A percentile compares a stretch with the other conserved stretches of the same genome.
phyloP scores from a whole-genome alignment of 1,139 yeast species.

The Geotrichum fermentans region DNA sequence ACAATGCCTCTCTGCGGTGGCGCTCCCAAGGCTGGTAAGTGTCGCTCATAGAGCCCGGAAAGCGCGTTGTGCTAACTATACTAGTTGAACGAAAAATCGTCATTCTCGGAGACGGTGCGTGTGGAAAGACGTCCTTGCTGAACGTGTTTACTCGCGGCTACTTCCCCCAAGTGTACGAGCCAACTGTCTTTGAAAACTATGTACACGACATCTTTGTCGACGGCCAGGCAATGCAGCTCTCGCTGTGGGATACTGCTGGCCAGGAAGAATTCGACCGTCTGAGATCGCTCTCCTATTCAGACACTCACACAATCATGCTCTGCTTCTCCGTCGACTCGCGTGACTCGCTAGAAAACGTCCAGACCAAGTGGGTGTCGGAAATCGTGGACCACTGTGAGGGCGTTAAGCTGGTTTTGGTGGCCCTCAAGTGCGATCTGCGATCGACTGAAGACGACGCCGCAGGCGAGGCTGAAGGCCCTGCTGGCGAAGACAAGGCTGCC shows the following conservation, averaged over 20 bases:
- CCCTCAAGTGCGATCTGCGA: slow-evolving; percentile 89
- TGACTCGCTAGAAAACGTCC: slow-evolving; percentile 91
- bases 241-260: slow-evolving; percentile 98
- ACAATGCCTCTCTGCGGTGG: slow-evolving; percentile 69
- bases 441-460: slow-evolving; percentile 41
- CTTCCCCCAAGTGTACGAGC: slow-evolving; percentile 97
- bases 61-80: neutral
- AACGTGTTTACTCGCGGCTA: slow-evolving; percentile 96
- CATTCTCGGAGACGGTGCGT: slow-evolving; percentile 96
- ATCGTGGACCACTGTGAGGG: slow-evolving; percentile 96
- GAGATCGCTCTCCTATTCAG: slow-evolving; percentile 84
- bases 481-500: slow-evolving; percentile 33
- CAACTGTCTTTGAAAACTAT: slow-evolving; percentile 95
- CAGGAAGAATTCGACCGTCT: slow-evolving; percentile 96
- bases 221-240: slow-evolving; percentile 85
- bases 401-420: slow-evolving; percentile 87
- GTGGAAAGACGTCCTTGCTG: slow-evolving; percentile 84
- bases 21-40: slow-evolving; percentile 49
- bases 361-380: slow-evolving; percentile 94
- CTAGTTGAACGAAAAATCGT: slow-evolving; percentile 84
- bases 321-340: slow-evolving; percentile 93
- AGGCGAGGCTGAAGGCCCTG: slow-evolving; percentile 23
- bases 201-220: slow-evolving; percentile 96
- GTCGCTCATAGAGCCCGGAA: neutral
- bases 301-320: slow-evolving; percentile 93